Base-by-base conservation (phyloP, 2,329 filamentous ascomycete genomes). In the Pseudogymnoascus sp. region DNA sequence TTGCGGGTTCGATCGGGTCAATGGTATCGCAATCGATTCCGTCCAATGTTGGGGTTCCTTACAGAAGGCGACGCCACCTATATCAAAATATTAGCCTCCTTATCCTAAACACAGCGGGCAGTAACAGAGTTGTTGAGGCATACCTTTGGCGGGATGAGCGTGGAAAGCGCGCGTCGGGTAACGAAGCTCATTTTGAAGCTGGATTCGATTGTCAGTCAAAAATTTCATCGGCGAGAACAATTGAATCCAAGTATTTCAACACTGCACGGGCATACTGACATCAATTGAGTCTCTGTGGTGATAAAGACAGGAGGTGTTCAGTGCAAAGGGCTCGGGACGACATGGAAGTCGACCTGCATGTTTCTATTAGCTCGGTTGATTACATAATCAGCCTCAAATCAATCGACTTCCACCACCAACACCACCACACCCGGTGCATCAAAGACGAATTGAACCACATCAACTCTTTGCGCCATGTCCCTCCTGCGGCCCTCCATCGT, bases 131-230 rank as follows among this genome's bases (percentile, higher is more conserved):
- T 58, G 33, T 58, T 58, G 59, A 63, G 64, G 70, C 81, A 70
- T 82, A 96, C 93, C 91, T 99, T 99, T 74, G 95, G 94, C 71
- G 95, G 95, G 73, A 99, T 97, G 78, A 99, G 88, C 83, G 95
- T 96, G 76, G 94, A 97, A 75, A 97, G 88, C 83, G 85, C 89
- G 80, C 92, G 87, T 80, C 89, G 90, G 74, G 87, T 85, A 74
- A 95, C 83, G 85, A 87, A 94, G 84, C 91, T 96, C 92, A 96
- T 97, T 79, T 80, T 90, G 83, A 76, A 72, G 68, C 47, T 53
- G 11, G 69, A 73, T 76, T 60, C 9, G 33, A 11, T 36, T 15
- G 15, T 28, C 61, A 30, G 62, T 72, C 67, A 75, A 77, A 71
- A 38, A 38, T n/a, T 58, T 18, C 35, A 20, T 58, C 57, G 6